Evolutionary conservation across 31 red algal genomes (phyloP).

Genomic region (Porphyra umbilicalis): DNA sequence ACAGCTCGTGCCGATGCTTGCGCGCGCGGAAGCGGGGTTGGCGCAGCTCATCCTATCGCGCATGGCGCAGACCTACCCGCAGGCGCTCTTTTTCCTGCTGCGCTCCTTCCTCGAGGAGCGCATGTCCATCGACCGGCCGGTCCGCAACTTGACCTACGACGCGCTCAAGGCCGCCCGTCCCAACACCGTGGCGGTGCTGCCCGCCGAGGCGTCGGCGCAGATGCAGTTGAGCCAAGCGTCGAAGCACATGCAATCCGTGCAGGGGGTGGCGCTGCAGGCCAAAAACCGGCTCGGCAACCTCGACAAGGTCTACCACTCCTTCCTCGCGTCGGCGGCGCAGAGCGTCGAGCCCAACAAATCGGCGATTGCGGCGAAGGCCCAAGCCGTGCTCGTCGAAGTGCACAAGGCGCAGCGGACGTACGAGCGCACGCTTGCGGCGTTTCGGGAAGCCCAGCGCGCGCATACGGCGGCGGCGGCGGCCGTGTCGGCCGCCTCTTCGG

Average conservation of each 20-base stretch:
- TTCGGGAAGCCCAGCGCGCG: not conserved
- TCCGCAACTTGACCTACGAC: conserved; percentile 31
- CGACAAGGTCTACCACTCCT: not conserved
- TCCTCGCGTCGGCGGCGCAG: not conserved
- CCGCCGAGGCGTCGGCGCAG: conserved; percentile 25
- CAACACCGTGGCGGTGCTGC: conserved; percentile 28
- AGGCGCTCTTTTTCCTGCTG: conserved; percentile 85
- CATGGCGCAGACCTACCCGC: conserved; percentile 81
- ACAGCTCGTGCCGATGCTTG: conserved; percentile 78
- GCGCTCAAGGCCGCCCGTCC: conserved; percentile 54
- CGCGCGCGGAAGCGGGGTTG: conserved; percentile 27
- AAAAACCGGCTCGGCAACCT: not conserved
- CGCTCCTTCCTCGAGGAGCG: conserved; percentile 84
- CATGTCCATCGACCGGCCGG: conserved; percentile 52
- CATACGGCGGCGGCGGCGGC: not conserved
- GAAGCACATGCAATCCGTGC: not conserved
- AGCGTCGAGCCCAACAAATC: not conserved
- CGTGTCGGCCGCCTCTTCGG: not conserved
- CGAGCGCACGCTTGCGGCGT: not conserved
- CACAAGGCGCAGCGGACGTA: not conserved
- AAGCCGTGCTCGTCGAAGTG: not conserved
- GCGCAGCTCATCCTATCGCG: conserved; percentile 40
- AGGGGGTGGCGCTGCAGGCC: not conserved
- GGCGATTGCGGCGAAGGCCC: not conserved
- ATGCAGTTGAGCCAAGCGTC: conserved; percentile 30